Evolutionary conservation across 23 red algal genomes (phyloP), one percentile per base, ranked within the genome.

Genomic region (Gracilaria gracilis): DNA sequence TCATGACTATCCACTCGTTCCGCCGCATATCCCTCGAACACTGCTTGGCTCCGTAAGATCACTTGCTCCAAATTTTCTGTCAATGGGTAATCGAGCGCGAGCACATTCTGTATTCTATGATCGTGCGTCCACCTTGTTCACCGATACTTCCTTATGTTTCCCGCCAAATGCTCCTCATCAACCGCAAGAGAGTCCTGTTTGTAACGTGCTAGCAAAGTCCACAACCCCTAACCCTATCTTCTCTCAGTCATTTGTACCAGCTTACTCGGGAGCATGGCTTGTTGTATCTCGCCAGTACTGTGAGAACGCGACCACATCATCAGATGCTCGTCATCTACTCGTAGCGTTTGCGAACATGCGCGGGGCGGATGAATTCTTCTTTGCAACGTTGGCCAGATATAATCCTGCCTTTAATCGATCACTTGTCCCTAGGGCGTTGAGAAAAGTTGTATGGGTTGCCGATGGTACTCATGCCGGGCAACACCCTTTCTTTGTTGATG

Each of bases 401-500:
- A 75, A 85, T 57, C 70, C 90, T 16, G 20, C 36, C 23, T 97
- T 80, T 48, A 91, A 86, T 32, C 58, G 71, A 1, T 71, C 89
- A 9, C 28, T 93, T 40, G 62, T 91, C 16, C 9, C 83, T 34
- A 49, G 25, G 46, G 83, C 79, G 24, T 58, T 97, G 50, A 49
- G 95, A 3, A 84, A 89, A 27, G 95, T 97, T 7, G 80, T 94
- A 24, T 97, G 91, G 86, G 47, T 38, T 50, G 69, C 78, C 31
- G 81, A 90, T 40, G 95, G 91, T 1, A 55, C 54, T 32, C 64
- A 87, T 42, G 88, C 86, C 17, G 80, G 79, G 2, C 95, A 97
- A 59, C 95, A 97, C 66, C 95, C 95, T 2, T 93, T 89, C 88
- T 81, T 75, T 38, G 83, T 93, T 31, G 95, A 97, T 67, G 90